These are phyloP conservation scores for Triangularia verruculosa DNA, from an alignment of 2,329 filamentous ascomycete species.

Conservation along the genomic window DNA sequence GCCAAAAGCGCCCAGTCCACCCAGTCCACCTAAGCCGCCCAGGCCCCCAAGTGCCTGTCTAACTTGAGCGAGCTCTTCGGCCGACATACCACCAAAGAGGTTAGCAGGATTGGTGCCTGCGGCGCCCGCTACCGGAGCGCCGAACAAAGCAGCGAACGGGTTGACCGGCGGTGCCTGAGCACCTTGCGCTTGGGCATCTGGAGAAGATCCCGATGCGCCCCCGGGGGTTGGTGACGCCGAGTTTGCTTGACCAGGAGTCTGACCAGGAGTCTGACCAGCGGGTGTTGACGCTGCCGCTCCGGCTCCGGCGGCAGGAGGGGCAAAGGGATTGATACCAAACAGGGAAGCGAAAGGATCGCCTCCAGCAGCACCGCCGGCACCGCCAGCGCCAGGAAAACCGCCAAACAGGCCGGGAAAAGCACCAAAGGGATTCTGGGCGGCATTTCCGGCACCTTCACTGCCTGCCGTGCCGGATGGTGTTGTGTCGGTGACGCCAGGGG, in stretches of 20 bases:
- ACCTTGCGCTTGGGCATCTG: conserved; percentile 9
- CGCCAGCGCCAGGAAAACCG: conserved; percentile 20
- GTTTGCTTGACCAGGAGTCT: conserved; percentile 14
- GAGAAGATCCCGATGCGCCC: not conserved
- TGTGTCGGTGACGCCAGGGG: conserved; percentile 86
- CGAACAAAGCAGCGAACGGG: conserved; percentile 29
- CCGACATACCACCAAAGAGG: conserved; percentile 48
- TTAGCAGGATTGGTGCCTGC: conserved; percentile 37
- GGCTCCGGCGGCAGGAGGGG: conserved; percentile 50
- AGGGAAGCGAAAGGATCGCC: conserved; percentile 35
- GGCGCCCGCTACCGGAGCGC: conserved; percentile 25
- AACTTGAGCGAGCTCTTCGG: conserved; percentile 55
- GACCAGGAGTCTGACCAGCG: conserved; percentile 15
- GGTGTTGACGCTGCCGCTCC: conserved; percentile 6
- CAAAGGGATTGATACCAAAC: conserved; percentile 62
- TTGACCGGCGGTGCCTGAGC: conserved; percentile 22
- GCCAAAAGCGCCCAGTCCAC: conserved; percentile 37
- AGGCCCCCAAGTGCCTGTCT: conserved; percentile 40
- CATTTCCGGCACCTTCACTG: conserved; percentile 34
- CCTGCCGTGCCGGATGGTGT: conserved; percentile 52
- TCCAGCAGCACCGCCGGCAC: conserved; percentile 22
- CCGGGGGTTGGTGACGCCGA: not conserved
- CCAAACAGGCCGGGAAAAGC: conserved; percentile 22
- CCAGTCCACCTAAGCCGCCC: conserved; percentile 35
- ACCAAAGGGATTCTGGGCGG: conserved; percentile 46